Evolutionary conservation across 495 filamentous ascomycete species (phyloP).

Genomic region (Penicillium bovifimosum): DNA sequence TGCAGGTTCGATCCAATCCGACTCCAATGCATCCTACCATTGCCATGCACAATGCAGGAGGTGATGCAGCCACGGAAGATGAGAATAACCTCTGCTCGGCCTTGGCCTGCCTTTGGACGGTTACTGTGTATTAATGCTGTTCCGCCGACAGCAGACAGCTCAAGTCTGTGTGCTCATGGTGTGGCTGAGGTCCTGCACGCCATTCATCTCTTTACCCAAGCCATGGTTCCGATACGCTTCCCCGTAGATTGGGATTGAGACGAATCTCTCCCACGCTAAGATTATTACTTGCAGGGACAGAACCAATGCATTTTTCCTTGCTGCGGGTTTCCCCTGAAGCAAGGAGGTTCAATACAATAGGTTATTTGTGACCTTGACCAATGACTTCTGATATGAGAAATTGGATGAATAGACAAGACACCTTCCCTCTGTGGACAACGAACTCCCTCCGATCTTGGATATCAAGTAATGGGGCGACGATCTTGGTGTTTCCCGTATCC

Average conservation of each 20-base stretch:
- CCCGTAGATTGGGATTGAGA: neutral
- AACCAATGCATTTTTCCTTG: neutral
- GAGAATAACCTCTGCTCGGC: conserved; percentile 7
- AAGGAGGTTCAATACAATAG: neutral
- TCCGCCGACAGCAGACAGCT: neutral
- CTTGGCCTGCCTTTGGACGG: neutral
- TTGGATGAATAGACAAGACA: neutral
- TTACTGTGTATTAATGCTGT: neutral
- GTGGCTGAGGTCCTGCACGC: conserved; percentile 1
- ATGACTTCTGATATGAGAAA: neutral
- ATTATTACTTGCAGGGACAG: neutral
- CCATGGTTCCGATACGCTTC: neutral
- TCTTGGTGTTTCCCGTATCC: conserved; percentile 17
- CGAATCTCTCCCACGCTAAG: neutral
- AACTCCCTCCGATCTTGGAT: neutral
- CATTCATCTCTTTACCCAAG: neutral
- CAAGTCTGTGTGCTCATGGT: neutral
- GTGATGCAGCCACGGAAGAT: conserved; percentile 17
- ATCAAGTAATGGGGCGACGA: conserved; percentile 12
- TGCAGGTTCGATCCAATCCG: neutral
- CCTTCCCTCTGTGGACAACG: neutral
- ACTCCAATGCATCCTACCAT: neutral
- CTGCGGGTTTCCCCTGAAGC: neutral
- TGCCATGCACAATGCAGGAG: conserved; percentile 26
- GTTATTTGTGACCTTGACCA: neutral